Percentiles rank a stretch among this genome's conserved stretches.
These are phyloP conservation scores for Fennellomyces sp. DNA, from an alignment of 371 early-diverging fungal genomes.

Conservation along the genomic window DNA sequence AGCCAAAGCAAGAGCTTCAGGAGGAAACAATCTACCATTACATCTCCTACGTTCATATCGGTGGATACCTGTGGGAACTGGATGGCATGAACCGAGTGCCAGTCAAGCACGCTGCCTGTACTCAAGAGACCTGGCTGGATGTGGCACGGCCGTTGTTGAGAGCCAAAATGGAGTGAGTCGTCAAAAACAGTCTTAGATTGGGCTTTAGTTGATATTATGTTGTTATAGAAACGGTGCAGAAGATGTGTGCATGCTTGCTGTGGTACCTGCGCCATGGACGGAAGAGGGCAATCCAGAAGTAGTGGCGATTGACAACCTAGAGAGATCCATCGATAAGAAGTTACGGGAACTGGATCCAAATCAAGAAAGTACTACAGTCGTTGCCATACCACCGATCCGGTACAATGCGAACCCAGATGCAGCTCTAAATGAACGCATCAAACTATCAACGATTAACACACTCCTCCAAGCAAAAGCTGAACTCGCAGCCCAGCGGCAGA, in stretches of 20 bases:
- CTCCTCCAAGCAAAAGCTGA: background rate
- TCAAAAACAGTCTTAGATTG: too few species aligned
- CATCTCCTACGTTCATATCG: slow-evolving; percentile 27
- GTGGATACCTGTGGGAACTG: slow-evolving; percentile 41
- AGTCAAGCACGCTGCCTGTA: slow-evolving; percentile 6
- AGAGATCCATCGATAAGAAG: background rate
- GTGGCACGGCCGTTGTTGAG: background rate
- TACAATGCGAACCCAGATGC: background rate
- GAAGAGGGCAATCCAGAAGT: background rate
- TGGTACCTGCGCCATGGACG: slow-evolving; percentile 4
- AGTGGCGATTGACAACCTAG: background rate
- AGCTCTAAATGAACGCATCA: background rate
- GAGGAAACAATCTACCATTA: slow-evolving; percentile 32
- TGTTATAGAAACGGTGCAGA: background rate
- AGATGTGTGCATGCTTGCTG: background rate
- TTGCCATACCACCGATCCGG: background rate
- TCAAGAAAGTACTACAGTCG: background rate
- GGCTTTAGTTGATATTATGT: background rate
- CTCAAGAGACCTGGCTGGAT: background rate
- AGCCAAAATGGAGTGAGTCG: slow-evolving; percentile 4
- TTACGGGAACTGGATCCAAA: background rate
- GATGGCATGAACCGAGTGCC: slow-evolving; percentile 40
- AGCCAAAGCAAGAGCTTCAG: slow-evolving; percentile 9
- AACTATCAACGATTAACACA: background rate
- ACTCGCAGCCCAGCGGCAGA: background rate